Base-by-base conservation (phyloP, 176 grass and related monocot genomes). In the Tuctoria greenei region DNA sequence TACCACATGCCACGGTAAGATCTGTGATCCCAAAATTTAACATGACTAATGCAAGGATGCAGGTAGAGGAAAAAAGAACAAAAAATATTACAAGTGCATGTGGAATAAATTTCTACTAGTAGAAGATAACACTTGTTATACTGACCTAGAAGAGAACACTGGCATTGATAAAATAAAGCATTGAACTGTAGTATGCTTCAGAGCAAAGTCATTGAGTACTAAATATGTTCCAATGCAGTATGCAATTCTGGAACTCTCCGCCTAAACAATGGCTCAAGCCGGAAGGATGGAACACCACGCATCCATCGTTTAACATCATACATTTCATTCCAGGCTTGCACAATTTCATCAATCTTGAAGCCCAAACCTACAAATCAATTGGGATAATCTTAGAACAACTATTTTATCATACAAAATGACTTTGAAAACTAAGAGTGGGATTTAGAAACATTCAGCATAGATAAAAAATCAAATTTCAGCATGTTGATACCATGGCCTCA, bases 281-380 rank as follows among this genome's bases (percentile, higher is more conserved):
- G 86, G 45, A 98, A 90, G 38, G 91, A 92, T 83, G 95, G 75
- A 74, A 84, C 59, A 66, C 91, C 82, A 54, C 51, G 72, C 44
- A 94, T 61, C 95, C 95, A 98, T 40, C 75, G 79, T 74, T 98
- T 89, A 66, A 83, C 83, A 80, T 98, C 95, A 74, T 98, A 94
- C 86, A 90, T 92, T 71, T 94, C 89, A 79, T 90, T 94, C 89
- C 89, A 98, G 70, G 91, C 86, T 79, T 98, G 84, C 38, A 94
- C 87, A 74, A 94, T 98, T 82, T 94, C 89, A 77, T 94, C 95
- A 61, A 92, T 84, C 52, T 84, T 91, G 84, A 93, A 97, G 73
- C 74, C 88, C 82, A 86, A 79, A 80, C 88, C 95, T 98, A 80
- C 9, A 49, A 82, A 64, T 63, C 47, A 79, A 71, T 78, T 61